These are phyloP conservation scores for Blastomyces percursus DNA, from an alignment of 2,329 filamentous ascomycete genomes.

Conservation along the genomic window DNA sequence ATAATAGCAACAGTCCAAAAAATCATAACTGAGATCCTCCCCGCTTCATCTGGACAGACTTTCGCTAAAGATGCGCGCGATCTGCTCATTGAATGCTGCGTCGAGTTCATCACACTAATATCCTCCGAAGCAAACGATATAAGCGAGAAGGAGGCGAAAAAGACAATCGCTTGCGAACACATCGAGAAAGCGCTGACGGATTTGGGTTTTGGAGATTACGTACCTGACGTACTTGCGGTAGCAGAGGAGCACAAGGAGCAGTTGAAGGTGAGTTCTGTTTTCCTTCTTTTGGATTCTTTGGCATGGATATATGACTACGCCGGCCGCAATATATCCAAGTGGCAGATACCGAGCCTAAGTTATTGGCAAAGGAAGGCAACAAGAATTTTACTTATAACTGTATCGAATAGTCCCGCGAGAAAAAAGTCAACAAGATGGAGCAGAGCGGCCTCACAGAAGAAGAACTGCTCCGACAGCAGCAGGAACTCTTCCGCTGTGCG, in stretches of 20 bases:
- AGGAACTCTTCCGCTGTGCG: constrained; percentile 80
- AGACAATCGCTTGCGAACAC: constrained; percentile 97
- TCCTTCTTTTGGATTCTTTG: constrained; percentile 6
- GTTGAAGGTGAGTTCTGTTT: constrained; percentile 58
- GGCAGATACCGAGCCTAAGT: background rate
- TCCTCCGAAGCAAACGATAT: constrained; percentile 99
- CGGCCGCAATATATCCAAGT: too few relatives aligned
- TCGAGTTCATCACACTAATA: constrained; percentile 96
- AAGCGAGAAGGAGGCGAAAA: constrained; percentile 96
- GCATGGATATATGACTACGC: too few relatives aligned
- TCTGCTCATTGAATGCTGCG: constrained; percentile 93
- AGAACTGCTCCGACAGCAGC: constrained; percentile 76
- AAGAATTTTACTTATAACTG: constrained; percentile 8
- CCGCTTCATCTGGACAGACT: constrained; percentile 61
- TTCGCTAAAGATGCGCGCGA: constrained; percentile 95
- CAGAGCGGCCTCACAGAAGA: constrained; percentile 87
- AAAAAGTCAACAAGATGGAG: constrained; percentile 95
- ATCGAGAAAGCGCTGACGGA: constrained; percentile 90
- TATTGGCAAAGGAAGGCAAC: background rate
- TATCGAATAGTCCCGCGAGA: constrained; percentile 64
- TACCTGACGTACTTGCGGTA: constrained; percentile 74
- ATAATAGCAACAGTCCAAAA: constrained; percentile 55
- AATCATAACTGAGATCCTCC: constrained; percentile 90
- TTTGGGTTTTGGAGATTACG: constrained; percentile 85
- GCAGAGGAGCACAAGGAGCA: constrained; percentile 86